A percentile compares a stretch with the other conserved stretches of the same genome.
These are phyloP conservation scores for Eremomyces bilateralis DNA, from an alignment of 495 filamentous ascomycete species.

Conservation along the genomic window DNA sequence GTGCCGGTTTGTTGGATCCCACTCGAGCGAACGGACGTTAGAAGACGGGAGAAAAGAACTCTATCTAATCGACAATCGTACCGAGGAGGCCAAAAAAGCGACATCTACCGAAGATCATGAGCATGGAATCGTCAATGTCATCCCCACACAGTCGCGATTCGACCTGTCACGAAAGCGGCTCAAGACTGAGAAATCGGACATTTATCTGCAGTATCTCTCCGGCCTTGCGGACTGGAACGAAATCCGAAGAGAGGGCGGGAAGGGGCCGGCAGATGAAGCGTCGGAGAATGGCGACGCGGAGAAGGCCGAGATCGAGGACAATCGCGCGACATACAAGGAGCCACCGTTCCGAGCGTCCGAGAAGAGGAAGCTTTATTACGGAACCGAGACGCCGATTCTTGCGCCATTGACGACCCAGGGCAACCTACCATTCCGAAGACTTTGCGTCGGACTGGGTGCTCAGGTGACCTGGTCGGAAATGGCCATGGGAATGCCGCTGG, in stretches of 20 bases:
- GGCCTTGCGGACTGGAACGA: conserved; percentile 26
- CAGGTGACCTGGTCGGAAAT: conserved; percentile 95
- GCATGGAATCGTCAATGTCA: conserved; percentile 54
- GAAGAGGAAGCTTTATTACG: conserved; percentile 82
- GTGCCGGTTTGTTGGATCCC: conserved; percentile 68
- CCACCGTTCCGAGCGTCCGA: conserved; percentile 77
- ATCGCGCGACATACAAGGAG: conserved; percentile 57
- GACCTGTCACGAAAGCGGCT: conserved; percentile 45
- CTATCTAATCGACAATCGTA: conserved; percentile 28
- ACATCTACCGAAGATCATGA: conserved; percentile 19
- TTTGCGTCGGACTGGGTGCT: conserved; percentile 78
- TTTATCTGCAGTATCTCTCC: conserved; percentile 56
- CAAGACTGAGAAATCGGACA: conserved; percentile 44
- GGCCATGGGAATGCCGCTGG: conserved; percentile 75
- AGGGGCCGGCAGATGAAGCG: conserved; percentile 16
- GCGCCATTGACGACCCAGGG: conserved; percentile 86
- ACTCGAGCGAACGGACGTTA: conserved; percentile 50
- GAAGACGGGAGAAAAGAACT: conserved; percentile 68
- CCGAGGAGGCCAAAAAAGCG: conserved; percentile 20
- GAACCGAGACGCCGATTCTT: conserved; percentile 72
- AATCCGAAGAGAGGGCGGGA: conserved; percentile 8
- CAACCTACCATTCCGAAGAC: conserved; percentile 85
- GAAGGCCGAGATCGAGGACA: conserved; percentile 27
- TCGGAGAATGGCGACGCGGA: conserved; percentile 14
- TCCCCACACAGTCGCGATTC: conserved; percentile 40